These are phyloP conservation scores for Monsonia emarginata DNA, from an alignment of 441 rosid genomes.

Conservation along the genomic window DNA sequence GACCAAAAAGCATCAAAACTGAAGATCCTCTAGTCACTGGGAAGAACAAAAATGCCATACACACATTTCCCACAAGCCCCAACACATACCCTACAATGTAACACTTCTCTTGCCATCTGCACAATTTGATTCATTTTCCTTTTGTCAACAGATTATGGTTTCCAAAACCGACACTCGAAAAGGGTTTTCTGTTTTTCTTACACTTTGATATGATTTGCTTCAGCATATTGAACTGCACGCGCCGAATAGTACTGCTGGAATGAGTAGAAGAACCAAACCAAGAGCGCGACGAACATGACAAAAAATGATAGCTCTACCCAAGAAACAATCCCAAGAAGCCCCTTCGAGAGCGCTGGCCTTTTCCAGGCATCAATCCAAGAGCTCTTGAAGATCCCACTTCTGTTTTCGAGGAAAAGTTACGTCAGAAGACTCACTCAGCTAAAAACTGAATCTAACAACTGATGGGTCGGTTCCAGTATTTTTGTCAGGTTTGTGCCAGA, in stretches of 20 bases:
- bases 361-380: constrained; percentile 13
- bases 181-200: not conserved
- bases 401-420: not conserved
- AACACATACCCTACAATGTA: constrained; percentile 18
- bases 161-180: not conserved
- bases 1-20: constrained; percentile 39
- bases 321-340: constrained; percentile 56
- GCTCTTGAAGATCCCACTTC: not conserved
- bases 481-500: not conserved
- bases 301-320: constrained; percentile 36
- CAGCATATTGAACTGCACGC: not conserved
- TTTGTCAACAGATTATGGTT: too few species aligned
- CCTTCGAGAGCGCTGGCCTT: constrained; percentile 43
- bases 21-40: constrained; percentile 55
- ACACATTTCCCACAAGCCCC: constrained; percentile 42
- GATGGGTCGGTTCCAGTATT: too few species aligned
- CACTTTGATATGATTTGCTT: not conserved
- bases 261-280: constrained; percentile 41
- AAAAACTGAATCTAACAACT: too few species aligned
- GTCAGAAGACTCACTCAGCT: too few species aligned
- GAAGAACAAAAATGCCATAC: constrained; percentile 43
- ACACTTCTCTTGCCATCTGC: constrained; percentile 46
- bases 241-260: not conserved
- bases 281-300: constrained; percentile 40
- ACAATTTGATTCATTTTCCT: too few species aligned